These are phyloP conservation scores for Euphorbia peplus DNA, from an alignment of 345 rosid genomes.

Conservation along the genomic window DNA sequence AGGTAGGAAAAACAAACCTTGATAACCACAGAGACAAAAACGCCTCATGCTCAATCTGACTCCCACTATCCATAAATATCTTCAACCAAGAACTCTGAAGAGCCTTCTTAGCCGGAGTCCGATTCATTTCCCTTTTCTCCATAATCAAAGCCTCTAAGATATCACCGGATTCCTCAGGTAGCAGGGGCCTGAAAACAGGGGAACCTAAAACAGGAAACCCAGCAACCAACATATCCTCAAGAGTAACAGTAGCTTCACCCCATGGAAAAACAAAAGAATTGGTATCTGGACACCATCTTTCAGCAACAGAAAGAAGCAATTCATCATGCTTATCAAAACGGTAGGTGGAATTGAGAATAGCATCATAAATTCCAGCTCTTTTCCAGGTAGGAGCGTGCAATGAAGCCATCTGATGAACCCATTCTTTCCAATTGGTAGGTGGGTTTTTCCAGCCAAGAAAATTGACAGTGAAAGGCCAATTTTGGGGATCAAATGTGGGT, in stretches of 20 bases:
- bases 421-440: conserved; percentile 26
- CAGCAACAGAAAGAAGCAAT: conserved; percentile 38
- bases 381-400: conserved; percentile 36
- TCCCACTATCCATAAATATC: conserved; percentile 35
- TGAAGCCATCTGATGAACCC: conserved; percentile 43
- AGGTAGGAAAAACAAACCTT: conserved; percentile 36
- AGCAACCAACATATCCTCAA: conserved; percentile 44
- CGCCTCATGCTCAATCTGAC: conserved; percentile 62
- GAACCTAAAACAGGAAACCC: conserved; percentile 42
- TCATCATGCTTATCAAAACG: conserved; percentile 23
- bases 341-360: conserved; percentile 40
- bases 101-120: conserved; percentile 18
- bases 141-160: conserved; percentile 24
- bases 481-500: conserved; percentile 17
- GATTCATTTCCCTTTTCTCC: conserved; percentile 19
- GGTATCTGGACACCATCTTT: conserved; percentile 52
- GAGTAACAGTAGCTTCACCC: conserved; percentile 57
- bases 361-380: conserved; percentile 41
- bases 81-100: conserved; percentile 34
- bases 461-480: conserved; percentile 21
- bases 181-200: conserved; percentile 28
- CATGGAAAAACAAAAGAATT: conserved; percentile 47
- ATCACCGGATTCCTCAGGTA: conserved; percentile 1
- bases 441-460: conserved; percentile 31
- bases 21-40: conserved; percentile 51